phyloP scores from a whole-genome alignment of 2,329 filamentous ascomycete species.

The Camillea tinctor region DNA sequence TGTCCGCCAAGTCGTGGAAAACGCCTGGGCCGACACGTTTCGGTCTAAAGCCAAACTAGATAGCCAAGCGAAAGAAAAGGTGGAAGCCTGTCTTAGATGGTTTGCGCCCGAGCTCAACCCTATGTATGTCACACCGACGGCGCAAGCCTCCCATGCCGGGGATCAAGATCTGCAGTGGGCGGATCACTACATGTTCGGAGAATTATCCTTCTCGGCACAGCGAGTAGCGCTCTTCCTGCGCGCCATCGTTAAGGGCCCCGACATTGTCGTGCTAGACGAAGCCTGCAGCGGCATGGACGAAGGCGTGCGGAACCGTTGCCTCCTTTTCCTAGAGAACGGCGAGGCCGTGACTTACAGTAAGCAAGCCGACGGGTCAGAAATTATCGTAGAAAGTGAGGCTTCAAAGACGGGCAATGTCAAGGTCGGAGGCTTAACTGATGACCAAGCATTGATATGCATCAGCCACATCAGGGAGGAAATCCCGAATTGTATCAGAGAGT shows the following conservation, averaged over 20 bases:
- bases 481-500: constrained; percentile 77
- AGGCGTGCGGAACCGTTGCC: constrained; percentile 78
- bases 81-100: constrained; percentile 71
- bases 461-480: constrained; percentile 91
- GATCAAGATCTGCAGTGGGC: constrained; percentile 58
- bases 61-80: constrained; percentile 51
- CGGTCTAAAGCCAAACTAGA: constrained; percentile 66
- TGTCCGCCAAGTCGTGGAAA: constrained; percentile 73
- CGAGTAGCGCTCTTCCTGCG: constrained; percentile 82
- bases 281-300: constrained; percentile 85
- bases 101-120: constrained; percentile 79
- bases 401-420: constrained; percentile 44
- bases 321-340: constrained; percentile 72
- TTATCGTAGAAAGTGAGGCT: constrained; percentile 46
- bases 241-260: constrained; percentile 75
- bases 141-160: constrained; percentile 9
- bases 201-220: constrained; percentile 77
- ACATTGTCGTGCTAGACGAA: constrained; percentile 83
- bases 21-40: constrained; percentile 89
- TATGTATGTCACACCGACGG: constrained; percentile 27
- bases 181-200: constrained; percentile 65
- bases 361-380: constrained; percentile 31
- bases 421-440: constrained; percentile 61
- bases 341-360: constrained; percentile 47
- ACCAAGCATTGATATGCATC: constrained; percentile 87